These are phyloP conservation scores for Dissophora ornata DNA, from an alignment of 192 early-diverging fungal genomes.

Conservation along the genomic window DNA sequence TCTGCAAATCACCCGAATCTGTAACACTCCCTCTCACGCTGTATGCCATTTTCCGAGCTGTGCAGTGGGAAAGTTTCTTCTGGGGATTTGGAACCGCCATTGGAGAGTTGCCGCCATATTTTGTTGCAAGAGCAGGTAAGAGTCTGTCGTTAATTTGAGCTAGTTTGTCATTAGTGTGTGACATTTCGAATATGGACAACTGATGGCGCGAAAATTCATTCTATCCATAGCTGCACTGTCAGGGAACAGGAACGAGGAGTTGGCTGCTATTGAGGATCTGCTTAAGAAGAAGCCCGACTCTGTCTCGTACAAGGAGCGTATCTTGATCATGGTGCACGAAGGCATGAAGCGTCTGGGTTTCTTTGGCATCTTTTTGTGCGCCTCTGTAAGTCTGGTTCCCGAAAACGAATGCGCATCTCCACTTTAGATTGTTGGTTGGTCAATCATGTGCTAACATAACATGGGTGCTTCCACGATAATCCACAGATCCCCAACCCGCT, in stretches of 20 bases:
- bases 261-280: constrained; percentile 55
- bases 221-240: constrained; percentile 62
- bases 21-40: constrained; percentile 62
- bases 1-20: constrained; percentile 35
- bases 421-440: no score
- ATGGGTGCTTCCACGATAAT: constrained; percentile 83
- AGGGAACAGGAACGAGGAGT: constrained; percentile 62
- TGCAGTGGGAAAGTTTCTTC: constrained; percentile 84
- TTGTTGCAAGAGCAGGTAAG: constrained; percentile 76
- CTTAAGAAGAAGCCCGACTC: constrained; percentile 61
- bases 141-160: no score
- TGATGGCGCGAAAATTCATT: no score
- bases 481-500: constrained; percentile 96
- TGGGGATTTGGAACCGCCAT: constrained; percentile 95
- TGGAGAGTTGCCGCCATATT: constrained; percentile 90
- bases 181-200: no score
- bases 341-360: constrained; percentile 86
- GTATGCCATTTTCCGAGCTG: constrained; percentile 73
- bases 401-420: no score
- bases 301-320: constrained; percentile 74
- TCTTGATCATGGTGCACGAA: constrained; percentile 73
- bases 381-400: constrained; percentile 76
- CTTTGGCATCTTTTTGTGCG: constrained; percentile 90
- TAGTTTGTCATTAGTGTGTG: no score
- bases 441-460: no score